Percentiles rank a stretch among this genome's conserved stretches.
phyloP scores from a whole-genome alignment of 1,284 basidiomycete genomes.

The Mycena citricolor region DNA sequence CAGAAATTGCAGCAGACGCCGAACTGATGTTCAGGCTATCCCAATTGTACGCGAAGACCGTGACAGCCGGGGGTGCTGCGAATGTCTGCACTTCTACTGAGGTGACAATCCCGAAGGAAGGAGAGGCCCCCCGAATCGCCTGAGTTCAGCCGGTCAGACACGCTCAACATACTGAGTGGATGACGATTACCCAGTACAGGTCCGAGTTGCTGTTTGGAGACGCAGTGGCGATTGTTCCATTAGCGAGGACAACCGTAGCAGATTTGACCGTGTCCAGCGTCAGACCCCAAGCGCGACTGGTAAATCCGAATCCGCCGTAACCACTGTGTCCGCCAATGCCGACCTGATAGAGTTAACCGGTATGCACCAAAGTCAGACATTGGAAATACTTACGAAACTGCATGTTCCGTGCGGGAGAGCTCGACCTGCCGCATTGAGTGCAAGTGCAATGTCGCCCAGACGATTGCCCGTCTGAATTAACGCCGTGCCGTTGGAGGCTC shows the following conservation, averaged over 20 bases:
- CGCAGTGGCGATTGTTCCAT: conserved; percentile 42
- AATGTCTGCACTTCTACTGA: conserved; percentile 44
- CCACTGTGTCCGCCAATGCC: conserved; percentile 45
- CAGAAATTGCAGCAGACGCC: conserved; percentile 34
- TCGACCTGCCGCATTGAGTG: conserved; percentile 39
- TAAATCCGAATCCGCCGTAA: conserved; percentile 44
- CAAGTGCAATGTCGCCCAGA: conserved; percentile 42
- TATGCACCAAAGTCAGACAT: conserved; percentile 41
- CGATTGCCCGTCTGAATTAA: conserved; percentile 43
- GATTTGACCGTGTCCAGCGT: conserved; percentile 42
- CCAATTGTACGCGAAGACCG: conserved; percentile 42
- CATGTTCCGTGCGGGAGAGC: conserved; percentile 45
- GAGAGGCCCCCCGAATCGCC: conserved; percentile 48
- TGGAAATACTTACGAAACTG: conserved; percentile 13
- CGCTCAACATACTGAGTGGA: not conserved
- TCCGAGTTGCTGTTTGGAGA: conserved; percentile 39
- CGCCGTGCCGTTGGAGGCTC: conserved; percentile 33
- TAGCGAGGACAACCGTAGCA: conserved; percentile 42
- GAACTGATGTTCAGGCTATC: conserved; percentile 31
- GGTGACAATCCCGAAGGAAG: conserved; percentile 49
- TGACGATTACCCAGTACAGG: conserved; percentile 42
- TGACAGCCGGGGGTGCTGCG: conserved; percentile 37
- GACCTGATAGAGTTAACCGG: conserved; percentile 30
- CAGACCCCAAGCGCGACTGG: conserved; percentile 43
- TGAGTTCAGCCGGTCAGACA: conserved; percentile 17